Percentiles rank a stretch among this genome's conserved stretches.
These are phyloP conservation scores for Fragaria vesca DNA, from an alignment of 306 rosid genomes.

Conservation along the genomic window DNA sequence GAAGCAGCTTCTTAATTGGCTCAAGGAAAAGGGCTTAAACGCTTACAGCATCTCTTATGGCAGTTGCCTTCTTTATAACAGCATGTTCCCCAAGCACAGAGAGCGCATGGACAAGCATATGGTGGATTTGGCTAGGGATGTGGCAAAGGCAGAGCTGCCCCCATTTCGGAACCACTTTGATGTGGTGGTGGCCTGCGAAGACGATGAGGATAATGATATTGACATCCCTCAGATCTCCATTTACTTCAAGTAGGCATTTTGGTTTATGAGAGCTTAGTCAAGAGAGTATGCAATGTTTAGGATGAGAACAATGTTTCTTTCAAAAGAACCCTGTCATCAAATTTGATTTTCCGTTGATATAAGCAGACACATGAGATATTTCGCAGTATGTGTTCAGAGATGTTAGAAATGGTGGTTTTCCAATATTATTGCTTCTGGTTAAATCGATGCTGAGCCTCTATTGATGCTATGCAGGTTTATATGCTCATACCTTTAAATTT, in stretches of 20 bases:
- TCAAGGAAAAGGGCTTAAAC: constrained; percentile 29
- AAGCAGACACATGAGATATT: background rate
- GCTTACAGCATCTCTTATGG: constrained; percentile 37
- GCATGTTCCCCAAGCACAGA: constrained; percentile 34
- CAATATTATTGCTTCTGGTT: background rate
- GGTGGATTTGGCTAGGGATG: constrained; percentile 33
- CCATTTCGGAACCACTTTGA: constrained; percentile 27
- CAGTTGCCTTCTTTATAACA: constrained; percentile 36
- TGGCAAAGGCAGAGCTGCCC: constrained; percentile 36
- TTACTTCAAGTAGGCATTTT: constrained; percentile 34
- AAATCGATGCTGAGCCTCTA: background rate
- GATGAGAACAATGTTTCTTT: constrained; percentile 9
- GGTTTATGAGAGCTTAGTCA: background rate
- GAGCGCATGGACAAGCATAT: constrained; percentile 37
- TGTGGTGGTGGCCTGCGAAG: constrained; percentile 36
- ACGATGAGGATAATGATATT: constrained; percentile 32
- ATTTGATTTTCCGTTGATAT: constrained; percentile 13
- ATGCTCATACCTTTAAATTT: background rate
- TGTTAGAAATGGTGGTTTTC: background rate
- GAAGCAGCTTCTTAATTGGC: constrained; percentile 31
- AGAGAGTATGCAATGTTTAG: constrained; percentile 1
- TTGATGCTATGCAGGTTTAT: background rate
- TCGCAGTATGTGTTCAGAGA: background rate
- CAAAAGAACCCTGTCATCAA: background rate
- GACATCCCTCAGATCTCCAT: constrained; percentile 34